These are phyloP conservation scores for Vitis hybrid DNA, from an alignment of 177 flowering plant species.

Conservation along the genomic window DNA sequence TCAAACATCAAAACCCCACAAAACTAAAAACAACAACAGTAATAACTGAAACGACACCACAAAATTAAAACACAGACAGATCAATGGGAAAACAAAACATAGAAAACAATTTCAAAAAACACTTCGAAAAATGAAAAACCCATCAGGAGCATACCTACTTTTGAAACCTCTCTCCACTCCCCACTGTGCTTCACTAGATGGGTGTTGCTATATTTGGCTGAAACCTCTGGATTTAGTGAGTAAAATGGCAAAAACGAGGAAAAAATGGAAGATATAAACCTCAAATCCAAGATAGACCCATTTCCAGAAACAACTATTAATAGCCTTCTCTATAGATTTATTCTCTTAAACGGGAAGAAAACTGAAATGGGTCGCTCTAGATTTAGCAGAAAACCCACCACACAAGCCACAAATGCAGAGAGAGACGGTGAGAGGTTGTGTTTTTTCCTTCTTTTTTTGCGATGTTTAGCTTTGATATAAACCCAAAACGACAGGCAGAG, in stretches of 20 bases:
- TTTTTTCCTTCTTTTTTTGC: conserved; percentile 1
- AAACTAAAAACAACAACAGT: conserved; percentile 7
- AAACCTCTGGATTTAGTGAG: conserved; percentile 17
- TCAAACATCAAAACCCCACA: conserved; percentile 26
- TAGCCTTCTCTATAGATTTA: too few relatives aligned
- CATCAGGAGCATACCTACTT: background rate
- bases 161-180: conserved; percentile 11
- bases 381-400: conserved; percentile 15
- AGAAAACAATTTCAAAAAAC: background rate
- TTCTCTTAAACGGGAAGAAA: conserved; percentile 15
- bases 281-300: background rate
- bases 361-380: conserved; percentile 22
- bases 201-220: conserved; percentile 24
- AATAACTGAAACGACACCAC: conserved; percentile 9
- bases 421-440: conserved; percentile 8
- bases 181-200: conserved; percentile 21
- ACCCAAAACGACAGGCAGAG: conserved; percentile 34
- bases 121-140: background rate
- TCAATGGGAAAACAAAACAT: conserved; percentile 5
- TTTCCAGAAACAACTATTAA: background rate
- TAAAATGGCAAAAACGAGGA: conserved; percentile 2
- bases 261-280: background rate
- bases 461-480: conserved; percentile 10
- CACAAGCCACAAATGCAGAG: conserved; percentile 12
- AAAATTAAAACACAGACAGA: conserved; percentile 17